Percentiles rank a stretch among this genome's conserved stretches.
Evolutionary conservation across 495 filamentous ascomycete species (phyloP).

Genomic region (Aspergillus coremiiformis): DNA sequence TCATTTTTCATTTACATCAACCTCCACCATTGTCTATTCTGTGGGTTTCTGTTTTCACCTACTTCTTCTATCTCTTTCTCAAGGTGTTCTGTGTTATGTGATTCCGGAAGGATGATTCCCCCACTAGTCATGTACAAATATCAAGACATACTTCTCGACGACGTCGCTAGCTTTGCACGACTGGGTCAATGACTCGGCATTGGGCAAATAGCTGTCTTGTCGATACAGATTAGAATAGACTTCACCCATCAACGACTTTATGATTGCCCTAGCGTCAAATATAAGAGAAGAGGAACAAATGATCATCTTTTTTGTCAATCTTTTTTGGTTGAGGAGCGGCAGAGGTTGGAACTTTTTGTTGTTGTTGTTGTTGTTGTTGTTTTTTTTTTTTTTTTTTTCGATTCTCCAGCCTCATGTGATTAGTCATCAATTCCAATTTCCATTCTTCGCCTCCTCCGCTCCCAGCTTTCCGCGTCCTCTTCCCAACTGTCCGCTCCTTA

Average conservation of each 20-base stretch:
- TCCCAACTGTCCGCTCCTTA: not conserved
- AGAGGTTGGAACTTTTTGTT: too few relatives aligned
- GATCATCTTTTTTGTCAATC: too few relatives aligned
- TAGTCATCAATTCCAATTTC: not conserved
- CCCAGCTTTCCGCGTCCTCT: slow-evolving; percentile 11
- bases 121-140: slow-evolving; percentile 18
- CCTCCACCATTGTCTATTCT: not conserved
- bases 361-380: too few relatives aligned
- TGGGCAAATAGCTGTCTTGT: not conserved
- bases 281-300: too few relatives aligned
- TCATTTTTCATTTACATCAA: not conserved
- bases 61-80: not conserved
- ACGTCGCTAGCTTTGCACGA: not conserved
- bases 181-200: not conserved
- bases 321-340: not conserved
- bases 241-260: not conserved
- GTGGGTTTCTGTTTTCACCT: not conserved
- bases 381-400: not conserved
- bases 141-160: slow-evolving; percentile 7
- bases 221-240: not conserved
- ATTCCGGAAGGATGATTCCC: slow-evolving; percentile 20
- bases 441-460: slow-evolving; percentile 5
- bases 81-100: slow-evolving; percentile 1
- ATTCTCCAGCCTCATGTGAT: slow-evolving; percentile 3
- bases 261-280: too few relatives aligned